Evolutionary conservation across 1,284 basidiomycete genomes (phyloP).

Genomic region (Hypsizygus ulmarius): DNA sequence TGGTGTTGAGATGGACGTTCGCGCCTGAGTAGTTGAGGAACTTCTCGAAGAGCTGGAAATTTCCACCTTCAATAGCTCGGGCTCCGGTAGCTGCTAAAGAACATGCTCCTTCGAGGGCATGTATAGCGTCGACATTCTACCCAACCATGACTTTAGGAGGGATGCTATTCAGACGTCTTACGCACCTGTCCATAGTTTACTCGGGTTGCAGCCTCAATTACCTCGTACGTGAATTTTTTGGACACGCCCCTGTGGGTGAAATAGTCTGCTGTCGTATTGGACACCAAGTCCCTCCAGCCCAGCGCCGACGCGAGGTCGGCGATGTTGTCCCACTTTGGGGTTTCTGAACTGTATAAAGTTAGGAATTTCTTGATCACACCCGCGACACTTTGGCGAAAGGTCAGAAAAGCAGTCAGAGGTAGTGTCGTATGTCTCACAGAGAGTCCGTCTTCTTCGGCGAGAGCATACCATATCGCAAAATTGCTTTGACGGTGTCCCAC

Average conservation of each 20-base stretch:
- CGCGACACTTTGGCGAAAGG: constrained; percentile 48
- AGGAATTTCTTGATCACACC: constrained; percentile 55
- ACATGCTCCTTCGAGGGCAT: constrained; percentile 75
- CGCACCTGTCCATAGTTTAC: constrained; percentile 87
- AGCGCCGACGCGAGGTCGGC: constrained; percentile 52
- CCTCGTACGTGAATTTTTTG: constrained; percentile 66
- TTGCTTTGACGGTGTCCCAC: constrained; percentile 70
- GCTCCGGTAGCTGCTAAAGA: constrained; percentile 78
- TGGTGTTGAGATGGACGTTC: constrained; percentile 64
- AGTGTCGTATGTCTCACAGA: constrained; percentile 42
- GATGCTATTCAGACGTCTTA: constrained; percentile 3
- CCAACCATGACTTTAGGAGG: neutral
- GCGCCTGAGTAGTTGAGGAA: constrained; percentile 76
- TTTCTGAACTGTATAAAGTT: constrained; percentile 55
- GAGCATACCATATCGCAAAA: constrained; percentile 81
- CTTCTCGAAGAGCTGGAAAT: constrained; percentile 82
- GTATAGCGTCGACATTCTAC: constrained; percentile 72
- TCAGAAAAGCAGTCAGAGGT: constrained; percentile 4
- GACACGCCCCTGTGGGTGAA: constrained; percentile 57
- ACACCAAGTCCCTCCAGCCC: constrained; percentile 51
- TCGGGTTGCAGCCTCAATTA: constrained; percentile 81
- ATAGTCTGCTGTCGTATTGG: constrained; percentile 59
- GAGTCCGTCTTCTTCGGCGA: constrained; percentile 60
- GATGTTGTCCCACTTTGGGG: constrained; percentile 67
- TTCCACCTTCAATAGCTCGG: constrained; percentile 72